Percentiles rank a stretch among this genome's conserved stretches.
Conservation (phyloP, 2,329 filamentous ascomycete genomes). For the Ophiostoma fasciatum region DNA sequence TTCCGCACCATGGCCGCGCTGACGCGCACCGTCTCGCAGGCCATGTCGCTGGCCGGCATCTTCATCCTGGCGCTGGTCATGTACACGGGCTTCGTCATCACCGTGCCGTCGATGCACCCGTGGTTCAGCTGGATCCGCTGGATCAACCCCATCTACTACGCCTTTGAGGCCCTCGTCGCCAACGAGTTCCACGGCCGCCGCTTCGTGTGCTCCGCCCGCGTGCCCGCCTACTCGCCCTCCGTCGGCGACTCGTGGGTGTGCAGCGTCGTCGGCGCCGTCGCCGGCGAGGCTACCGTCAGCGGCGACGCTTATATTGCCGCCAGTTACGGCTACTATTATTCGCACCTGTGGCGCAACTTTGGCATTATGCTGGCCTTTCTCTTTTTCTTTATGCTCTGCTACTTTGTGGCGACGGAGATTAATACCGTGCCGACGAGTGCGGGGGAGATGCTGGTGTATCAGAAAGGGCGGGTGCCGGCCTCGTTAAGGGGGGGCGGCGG, state of each 20-base stretch:
- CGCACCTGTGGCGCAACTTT: constrained; percentile 51
- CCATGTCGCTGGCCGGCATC: constrained; percentile 43
- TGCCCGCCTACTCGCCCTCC: constrained; percentile 24
- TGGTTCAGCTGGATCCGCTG: constrained; percentile 79
- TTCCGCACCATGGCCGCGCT: constrained; percentile 67
- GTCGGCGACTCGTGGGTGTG: constrained; percentile 34
- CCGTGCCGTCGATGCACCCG: constrained; percentile 50
- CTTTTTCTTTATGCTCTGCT: constrained; percentile 37
- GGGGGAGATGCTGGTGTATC: constrained; percentile 7
- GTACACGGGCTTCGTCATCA: constrained; percentile 56
- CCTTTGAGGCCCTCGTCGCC: constrained; percentile 64
- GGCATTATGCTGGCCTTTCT: constrained; percentile 40
- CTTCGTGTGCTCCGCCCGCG: constrained; percentile 34
- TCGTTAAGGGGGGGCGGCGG: constrained; percentile 41
- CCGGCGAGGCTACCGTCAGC: constrained; percentile 35
- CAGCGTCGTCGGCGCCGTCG: constrained; percentile 38
- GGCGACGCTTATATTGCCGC: constrained; percentile 43
- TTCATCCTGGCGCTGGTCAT: constrained; percentile 52
- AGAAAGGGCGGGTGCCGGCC: constrained; percentile 38
- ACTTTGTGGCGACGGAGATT: constrained; percentile 37
- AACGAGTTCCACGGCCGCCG: constrained; percentile 62
- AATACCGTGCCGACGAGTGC: constrained; percentile 14
- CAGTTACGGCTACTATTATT: constrained; percentile 44
- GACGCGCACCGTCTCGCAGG: constrained; percentile 53
- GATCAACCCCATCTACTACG: constrained; percentile 63